A percentile compares a stretch with the other conserved stretches of the same genome.
phyloP scores from a whole-genome alignment of 495 filamentous ascomycete species.

The Penicillium argentinense region DNA sequence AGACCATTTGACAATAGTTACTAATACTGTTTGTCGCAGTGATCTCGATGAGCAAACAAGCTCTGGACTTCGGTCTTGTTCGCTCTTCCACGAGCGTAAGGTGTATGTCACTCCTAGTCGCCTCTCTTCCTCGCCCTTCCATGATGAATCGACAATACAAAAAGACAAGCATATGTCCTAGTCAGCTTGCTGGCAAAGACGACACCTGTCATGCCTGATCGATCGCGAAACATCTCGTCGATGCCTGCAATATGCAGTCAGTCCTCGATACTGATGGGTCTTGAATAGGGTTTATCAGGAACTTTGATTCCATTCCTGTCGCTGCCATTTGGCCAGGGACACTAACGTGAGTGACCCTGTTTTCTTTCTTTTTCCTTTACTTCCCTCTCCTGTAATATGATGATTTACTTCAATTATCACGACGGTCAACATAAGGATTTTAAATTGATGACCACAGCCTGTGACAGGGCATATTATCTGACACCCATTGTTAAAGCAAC shows the following conservation, averaged over 20 bases:
- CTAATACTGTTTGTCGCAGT: constrained; percentile 26
- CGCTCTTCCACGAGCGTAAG: constrained; percentile 12
- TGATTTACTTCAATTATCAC: constrained; percentile 79
- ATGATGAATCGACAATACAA: constrained; percentile 54
- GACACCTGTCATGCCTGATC: constrained; percentile 53
- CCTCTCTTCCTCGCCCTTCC: constrained; percentile 12
- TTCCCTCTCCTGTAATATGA: constrained; percentile 55
- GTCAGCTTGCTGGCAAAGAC: constrained; percentile 48
- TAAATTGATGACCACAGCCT: constrained; percentile 87
- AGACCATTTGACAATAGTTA: constrained; percentile 16
- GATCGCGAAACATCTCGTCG: constrained; percentile 18
- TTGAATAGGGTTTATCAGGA: constrained; percentile 9
- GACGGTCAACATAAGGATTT: constrained; percentile 92
- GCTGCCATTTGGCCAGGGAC: not conserved
- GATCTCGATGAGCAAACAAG: constrained; percentile 1
- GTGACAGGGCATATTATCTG: constrained; percentile 80
- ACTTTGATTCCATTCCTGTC: not conserved
- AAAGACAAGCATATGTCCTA: constrained; percentile 66
- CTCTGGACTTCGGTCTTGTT: not conserved
- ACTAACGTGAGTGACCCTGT: constrained; percentile 24
- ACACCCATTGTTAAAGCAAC: constrained; percentile 30
- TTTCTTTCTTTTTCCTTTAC: constrained; percentile 2
- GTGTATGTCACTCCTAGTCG: constrained; percentile 34
- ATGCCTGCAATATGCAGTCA: constrained; percentile 19
- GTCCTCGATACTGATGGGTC: constrained; percentile 32